phyloP scores from a whole-genome alignment of 352 stramenopile genomes.

The Pythium apleroticum region DNA sequence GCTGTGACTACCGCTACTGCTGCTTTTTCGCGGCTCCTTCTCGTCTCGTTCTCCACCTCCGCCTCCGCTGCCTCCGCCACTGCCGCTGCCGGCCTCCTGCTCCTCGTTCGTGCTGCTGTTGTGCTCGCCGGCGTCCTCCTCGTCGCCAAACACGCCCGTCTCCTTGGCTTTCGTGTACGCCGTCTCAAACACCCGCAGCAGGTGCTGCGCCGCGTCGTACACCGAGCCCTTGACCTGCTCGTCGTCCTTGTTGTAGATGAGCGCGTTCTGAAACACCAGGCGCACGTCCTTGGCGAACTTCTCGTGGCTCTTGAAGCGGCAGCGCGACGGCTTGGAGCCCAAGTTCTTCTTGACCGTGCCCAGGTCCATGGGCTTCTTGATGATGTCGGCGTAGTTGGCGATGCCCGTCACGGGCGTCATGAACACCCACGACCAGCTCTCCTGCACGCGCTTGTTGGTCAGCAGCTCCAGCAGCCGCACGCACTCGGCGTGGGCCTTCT shows the following conservation, averaged over 20 bases:
- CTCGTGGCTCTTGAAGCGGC: conserved; percentile 82
- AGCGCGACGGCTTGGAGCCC: conserved; percentile 75
- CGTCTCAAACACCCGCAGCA: conserved; percentile 81
- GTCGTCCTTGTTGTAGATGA: conserved; percentile 79
- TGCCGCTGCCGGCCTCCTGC: conserved; percentile 26
- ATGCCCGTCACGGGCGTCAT: conserved; percentile 71
- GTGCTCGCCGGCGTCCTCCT: conserved; percentile 27
- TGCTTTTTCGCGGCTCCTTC: background rate
- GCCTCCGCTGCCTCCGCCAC: conserved; percentile 10
- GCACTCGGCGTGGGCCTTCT: conserved; percentile 71
- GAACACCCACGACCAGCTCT: conserved; percentile 88
- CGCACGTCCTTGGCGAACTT: conserved; percentile 83
- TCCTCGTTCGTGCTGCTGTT: conserved; percentile 31
- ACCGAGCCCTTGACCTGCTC: conserved; percentile 76
- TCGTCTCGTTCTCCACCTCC: conserved; percentile 19
- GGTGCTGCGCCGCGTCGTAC: conserved; percentile 74
- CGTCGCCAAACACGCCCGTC: conserved; percentile 39
- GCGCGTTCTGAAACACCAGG: conserved; percentile 81
- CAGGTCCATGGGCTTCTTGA: conserved; percentile 86
- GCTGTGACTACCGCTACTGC: conserved; percentile 10
- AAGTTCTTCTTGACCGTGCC: conserved; percentile 76
- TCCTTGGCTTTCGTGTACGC: conserved; percentile 77
- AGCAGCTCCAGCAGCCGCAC: conserved; percentile 78
- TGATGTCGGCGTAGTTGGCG: conserved; percentile 66
- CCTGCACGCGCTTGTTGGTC: conserved; percentile 77